A percentile compares a stretch with the other conserved stretches of the same genome.
These are phyloP conservation scores for Tilletia indica DNA, from an alignment of 1,284 basidiomycete genomes.

Conservation along the genomic window DNA sequence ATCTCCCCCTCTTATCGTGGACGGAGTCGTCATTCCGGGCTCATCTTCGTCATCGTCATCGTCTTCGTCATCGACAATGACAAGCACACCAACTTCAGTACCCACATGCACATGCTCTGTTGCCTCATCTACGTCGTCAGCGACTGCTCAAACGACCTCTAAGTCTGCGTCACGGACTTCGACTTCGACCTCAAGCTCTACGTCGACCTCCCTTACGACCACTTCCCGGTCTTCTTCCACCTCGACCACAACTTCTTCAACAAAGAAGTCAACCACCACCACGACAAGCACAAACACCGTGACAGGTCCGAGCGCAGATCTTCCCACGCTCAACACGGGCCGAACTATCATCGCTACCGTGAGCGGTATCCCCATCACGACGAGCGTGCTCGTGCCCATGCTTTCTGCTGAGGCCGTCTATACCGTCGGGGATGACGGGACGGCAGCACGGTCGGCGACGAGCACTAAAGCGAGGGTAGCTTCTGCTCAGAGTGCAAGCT, in stretches of 20 bases:
- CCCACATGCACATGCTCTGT: background rate
- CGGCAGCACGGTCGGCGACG: background rate
- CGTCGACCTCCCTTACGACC: background rate
- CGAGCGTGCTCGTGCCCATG: background rate
- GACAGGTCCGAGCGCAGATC: background rate
- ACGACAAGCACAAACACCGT: background rate
- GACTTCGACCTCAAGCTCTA: background rate
- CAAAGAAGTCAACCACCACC: background rate
- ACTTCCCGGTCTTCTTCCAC: background rate
- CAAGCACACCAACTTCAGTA: background rate
- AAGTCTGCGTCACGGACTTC: background rate
- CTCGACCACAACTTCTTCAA: background rate
- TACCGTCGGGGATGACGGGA: conserved; percentile 3
- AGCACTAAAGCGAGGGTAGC: background rate
- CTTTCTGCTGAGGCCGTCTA: background rate
- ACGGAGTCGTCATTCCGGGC: background rate
- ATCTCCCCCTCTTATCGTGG: background rate
- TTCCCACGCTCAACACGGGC: background rate
- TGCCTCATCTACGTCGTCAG: background rate
- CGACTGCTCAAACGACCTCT: background rate
- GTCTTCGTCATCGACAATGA: background rate
- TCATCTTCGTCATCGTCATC: background rate
- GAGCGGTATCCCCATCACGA: conserved; percentile 9
- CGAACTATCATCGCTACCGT: conserved; percentile 8
- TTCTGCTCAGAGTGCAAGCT: background rate